Evolutionary conservation across 768 basidiomycete genomes (phyloP).

Genomic region (Kwoniella sp.): DNA sequence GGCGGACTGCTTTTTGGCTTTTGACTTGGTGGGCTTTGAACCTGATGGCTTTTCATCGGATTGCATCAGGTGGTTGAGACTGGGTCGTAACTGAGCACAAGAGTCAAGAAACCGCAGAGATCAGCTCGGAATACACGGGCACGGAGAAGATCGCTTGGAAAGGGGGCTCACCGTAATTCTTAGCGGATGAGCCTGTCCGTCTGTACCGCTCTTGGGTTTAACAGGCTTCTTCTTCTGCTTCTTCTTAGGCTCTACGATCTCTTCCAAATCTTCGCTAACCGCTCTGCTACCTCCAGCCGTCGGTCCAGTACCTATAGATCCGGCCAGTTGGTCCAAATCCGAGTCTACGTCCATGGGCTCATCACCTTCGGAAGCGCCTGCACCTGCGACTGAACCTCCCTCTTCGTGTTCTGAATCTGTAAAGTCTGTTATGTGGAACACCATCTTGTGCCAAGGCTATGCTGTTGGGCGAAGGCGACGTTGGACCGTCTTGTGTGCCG

Average conservation of each 20-base stretch:
- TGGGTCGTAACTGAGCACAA: constrained; percentile 45
- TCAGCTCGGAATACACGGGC: too few relatives aligned
- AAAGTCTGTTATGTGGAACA: constrained; percentile 29
- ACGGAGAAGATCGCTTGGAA: neutral
- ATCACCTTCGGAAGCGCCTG: neutral
- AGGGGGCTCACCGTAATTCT: constrained; percentile 22
- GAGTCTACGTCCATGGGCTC: neutral
- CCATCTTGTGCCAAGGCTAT: too few relatives aligned
- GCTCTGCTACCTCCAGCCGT: constrained; percentile 1
- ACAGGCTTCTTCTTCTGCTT: constrained; percentile 2
- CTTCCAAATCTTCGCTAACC: constrained; percentile 5
- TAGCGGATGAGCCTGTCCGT: constrained; percentile 19
- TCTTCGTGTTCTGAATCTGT: constrained; percentile 37
- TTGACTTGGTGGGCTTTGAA: constrained; percentile 7
- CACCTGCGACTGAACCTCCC: constrained; percentile 13
- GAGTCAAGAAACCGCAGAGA: too few relatives aligned
- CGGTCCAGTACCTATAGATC: neutral
- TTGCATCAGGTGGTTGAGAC: constrained; percentile 30
- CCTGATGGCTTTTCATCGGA: constrained; percentile 3
- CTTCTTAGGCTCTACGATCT: constrained; percentile 10
- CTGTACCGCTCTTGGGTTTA: constrained; percentile 13
- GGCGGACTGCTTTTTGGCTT: neutral
- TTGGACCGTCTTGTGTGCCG: too few relatives aligned
- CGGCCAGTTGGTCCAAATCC: neutral
- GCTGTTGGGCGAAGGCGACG: too few relatives aligned